Conservation (phyloP, 306 rosid species). For the Mimosa bimucronata region DNA sequence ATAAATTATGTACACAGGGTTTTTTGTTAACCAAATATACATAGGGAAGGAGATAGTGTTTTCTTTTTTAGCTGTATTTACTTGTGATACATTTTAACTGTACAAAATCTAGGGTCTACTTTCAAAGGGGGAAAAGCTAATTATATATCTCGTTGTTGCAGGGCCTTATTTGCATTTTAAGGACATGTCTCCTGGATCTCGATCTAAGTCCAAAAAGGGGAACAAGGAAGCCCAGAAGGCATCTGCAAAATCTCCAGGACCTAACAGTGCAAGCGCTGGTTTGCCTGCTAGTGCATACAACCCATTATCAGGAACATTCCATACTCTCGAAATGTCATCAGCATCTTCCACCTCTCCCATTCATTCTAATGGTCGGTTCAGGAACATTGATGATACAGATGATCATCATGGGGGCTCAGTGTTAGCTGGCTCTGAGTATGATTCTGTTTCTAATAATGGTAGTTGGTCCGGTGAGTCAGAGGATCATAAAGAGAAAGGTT, state of each 20-base stretch:
- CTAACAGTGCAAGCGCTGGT: conserved; percentile 65
- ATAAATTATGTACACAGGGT: conserved; percentile 13
- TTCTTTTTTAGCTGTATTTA: conserved; percentile 12
- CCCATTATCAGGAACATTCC: conserved; percentile 90
- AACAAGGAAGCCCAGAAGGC: conserved; percentile 75
- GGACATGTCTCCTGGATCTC: conserved; percentile 90
- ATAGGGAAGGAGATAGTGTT: background rate
- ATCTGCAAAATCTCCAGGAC: conserved; percentile 62
- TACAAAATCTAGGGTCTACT: conserved; percentile 3
- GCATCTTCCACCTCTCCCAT: conserved; percentile 59
- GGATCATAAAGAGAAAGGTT: conserved; percentile 80
- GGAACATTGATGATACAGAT: conserved; percentile 90
- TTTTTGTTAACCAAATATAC: background rate
- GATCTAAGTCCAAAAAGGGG: conserved; percentile 82
- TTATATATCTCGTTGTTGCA: conserved; percentile 36
- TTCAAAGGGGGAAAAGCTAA: conserved; percentile 1
- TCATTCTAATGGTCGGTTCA: conserved; percentile 80
- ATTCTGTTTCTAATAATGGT: conserved; percentile 92
- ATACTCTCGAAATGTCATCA: conserved; percentile 63
- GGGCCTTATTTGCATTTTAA: conserved; percentile 38
- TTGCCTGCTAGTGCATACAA: conserved; percentile 90
- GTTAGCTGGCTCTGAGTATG: conserved; percentile 72
- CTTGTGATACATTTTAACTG: conserved; percentile 14
- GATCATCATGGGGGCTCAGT: conserved; percentile 71
- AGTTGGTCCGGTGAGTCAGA: conserved; percentile 99